Base-by-base conservation (phyloP, 1,284 basidiomycete genomes). In the Rhizoctonia solani region DNA sequence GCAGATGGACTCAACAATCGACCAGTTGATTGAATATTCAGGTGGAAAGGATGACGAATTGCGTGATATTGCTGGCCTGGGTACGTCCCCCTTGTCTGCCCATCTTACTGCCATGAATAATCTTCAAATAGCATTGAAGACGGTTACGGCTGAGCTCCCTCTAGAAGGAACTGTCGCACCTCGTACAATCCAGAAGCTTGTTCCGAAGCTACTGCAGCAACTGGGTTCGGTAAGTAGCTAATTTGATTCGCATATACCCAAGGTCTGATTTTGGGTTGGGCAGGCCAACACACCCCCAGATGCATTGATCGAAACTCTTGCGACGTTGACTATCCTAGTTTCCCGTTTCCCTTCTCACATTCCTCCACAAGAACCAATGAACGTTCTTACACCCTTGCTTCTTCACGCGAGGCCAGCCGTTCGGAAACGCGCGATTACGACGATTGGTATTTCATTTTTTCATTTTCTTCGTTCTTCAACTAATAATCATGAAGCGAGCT, bases 1-100 rank as follows among this genome's bases (percentile, higher is more conserved):
- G 30, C 88, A 94, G 75, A 90, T 94, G 86, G 89, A 92, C 73
- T 79, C 83, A 55, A 91, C 95, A 47, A 89, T 98, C 42, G 92
- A 95, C 77, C 88, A 87, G 72, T 82, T 98, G 66, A 91, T 94
- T 71, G 87, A 89, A 44, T 92, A 90, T 74, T 91, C 89, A 3
- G 86, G 87, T 27, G 89, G 89, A 54, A 88, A 90, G 75, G 92
- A 95, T 67, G 93, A 95, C 70, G 92, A 95, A 71, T 79, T 97
- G 61, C 83, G 96, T 68, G 96, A 98, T 79, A 95, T 99, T 70
- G 92, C 95, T 13, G 89, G 90, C 42, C 84, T 98, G 56, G 95
- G 95, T 95, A 68, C 55, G 87, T 76, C 54, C 30, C 14, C 25
- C 21, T 4, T 34, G 4, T 34, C 11, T 34, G 32, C 41, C 44